phyloP scores from a whole-genome alignment of 768 basidiomycete genomes.

The Gelatoporia subvermispora region DNA sequence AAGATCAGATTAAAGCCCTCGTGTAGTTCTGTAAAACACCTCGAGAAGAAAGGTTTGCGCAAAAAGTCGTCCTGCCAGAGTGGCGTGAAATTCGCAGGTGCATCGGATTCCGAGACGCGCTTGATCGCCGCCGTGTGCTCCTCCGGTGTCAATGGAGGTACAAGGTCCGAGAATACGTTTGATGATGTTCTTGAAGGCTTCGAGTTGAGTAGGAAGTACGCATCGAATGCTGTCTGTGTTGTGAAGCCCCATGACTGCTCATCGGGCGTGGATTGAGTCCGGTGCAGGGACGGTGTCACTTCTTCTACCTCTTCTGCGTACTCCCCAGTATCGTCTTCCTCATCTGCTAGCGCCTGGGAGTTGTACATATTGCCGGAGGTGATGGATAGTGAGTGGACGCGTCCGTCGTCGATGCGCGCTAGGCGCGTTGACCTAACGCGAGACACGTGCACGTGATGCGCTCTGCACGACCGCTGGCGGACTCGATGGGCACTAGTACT shows the following conservation, averaged over 20 bases:
- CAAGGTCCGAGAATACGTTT: conserved; percentile 72
- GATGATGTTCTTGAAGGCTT: conserved; percentile 68
- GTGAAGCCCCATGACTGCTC: conserved; percentile 26
- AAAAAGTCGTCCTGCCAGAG: conserved; percentile 23
- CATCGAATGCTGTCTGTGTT: conserved; percentile 72
- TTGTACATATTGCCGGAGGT: too few species aligned
- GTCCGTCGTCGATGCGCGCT: too few species aligned
- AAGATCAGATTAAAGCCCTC: conserved; percentile 86
- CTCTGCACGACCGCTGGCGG: too few species aligned
- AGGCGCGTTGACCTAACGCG: too few species aligned
- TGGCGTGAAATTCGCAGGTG: conserved; percentile 22
- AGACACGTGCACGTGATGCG: too few species aligned
- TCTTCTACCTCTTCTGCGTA: neutral
- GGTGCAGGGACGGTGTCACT: too few species aligned
- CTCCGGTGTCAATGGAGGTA: conserved; percentile 65
- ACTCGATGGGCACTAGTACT: too few species aligned
- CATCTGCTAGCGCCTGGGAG: too few species aligned
- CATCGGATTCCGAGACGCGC: conserved; percentile 25
- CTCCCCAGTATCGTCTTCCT: conserved; percentile 14
- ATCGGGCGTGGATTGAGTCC: neutral
- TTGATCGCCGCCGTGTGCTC: conserved; percentile 43
- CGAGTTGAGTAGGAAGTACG: conserved; percentile 69
- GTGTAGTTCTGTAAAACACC: conserved; percentile 65
- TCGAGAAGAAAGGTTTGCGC: conserved; percentile 42
- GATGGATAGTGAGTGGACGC: too few species aligned